phyloP scores from a whole-genome alignment of 192 early-diverging fungal genomes.

The Dissophora ornata region DNA sequence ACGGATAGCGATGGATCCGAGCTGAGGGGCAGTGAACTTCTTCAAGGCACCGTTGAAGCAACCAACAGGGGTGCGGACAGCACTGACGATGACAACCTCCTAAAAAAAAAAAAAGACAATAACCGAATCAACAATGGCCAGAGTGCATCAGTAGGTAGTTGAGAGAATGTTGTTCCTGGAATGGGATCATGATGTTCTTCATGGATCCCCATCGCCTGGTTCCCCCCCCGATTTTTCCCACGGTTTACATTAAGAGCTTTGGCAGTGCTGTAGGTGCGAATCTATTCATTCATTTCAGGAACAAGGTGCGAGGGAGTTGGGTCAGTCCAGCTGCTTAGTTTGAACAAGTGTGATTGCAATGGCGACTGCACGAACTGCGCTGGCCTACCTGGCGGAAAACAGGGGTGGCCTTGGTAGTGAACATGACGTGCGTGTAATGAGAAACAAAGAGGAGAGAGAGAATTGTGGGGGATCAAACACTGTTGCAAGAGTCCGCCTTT shows the following conservation, averaged over 20 bases:
- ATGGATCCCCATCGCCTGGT: neutral
- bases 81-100: constrained; percentile 71
- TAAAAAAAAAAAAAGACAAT: constrained; percentile 24
- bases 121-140: neutral
- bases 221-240: constrained; percentile 44
- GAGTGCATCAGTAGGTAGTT: neutral
- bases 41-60: constrained; percentile 90
- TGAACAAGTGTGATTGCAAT: neutral
- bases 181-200: no score
- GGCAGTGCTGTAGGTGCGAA: constrained; percentile 47
- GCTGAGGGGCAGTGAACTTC: constrained; percentile 83
- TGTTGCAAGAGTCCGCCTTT: no score
- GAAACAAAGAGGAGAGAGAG: constrained; percentile 12
- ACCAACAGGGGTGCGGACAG: constrained; percentile 93
- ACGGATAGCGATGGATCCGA: constrained; percentile 87
- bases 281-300: constrained; percentile 13
- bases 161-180: neutral
- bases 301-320: neutral
- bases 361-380: no score
- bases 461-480: neutral
- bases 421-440: constrained; percentile 20
- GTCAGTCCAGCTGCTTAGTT: no score
- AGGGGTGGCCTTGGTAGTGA: constrained; percentile 48
- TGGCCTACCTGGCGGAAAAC: constrained; percentile 39
- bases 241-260: constrained; percentile 54